These are phyloP conservation scores for Carex cristatella DNA, from an alignment of 176 grass and related monocot species.

Conservation along the genomic window DNA sequence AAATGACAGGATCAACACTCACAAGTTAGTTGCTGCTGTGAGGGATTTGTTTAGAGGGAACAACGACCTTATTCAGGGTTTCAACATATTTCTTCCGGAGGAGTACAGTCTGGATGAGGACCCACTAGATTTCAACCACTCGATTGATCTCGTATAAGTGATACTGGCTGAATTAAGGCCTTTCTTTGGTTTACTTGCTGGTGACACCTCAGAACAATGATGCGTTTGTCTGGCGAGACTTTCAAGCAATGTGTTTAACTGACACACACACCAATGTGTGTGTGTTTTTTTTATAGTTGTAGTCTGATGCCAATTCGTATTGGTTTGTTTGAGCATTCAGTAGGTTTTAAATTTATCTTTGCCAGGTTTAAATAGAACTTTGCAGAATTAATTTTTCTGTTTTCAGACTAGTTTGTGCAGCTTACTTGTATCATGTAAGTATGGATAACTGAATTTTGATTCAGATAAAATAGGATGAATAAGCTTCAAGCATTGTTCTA, in stretches of 20 bases:
- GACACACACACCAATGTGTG: no score
- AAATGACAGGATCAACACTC: no score
- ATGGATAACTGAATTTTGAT: background rate
- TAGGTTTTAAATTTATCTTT: background rate
- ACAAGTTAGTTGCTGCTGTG: no score
- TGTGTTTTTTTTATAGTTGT: background rate
- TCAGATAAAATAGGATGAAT: background rate
- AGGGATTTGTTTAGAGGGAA: no score
- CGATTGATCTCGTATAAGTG: background rate
- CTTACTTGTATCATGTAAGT: background rate
- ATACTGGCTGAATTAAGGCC: no score
- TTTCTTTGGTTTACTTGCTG: no score
- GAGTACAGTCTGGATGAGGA: background rate
- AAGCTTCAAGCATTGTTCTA: background rate
- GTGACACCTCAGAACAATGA: no score
- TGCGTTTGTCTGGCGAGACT: no score
- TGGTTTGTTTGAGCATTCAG: background rate
- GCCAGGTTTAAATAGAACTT: background rate
- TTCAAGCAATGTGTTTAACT: no score
- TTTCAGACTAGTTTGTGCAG: background rate
- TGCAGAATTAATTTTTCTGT: background rate
- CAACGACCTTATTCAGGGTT: no score
- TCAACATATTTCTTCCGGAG: background rate
- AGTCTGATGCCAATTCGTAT: background rate
- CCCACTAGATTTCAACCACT: background rate